A percentile compares a stretch with the other conserved stretches of the same genome.
Conservation (phyloP, 2,329 filamentous ascomycete genomes). For the Trichoderma citrinoviride region DNA sequence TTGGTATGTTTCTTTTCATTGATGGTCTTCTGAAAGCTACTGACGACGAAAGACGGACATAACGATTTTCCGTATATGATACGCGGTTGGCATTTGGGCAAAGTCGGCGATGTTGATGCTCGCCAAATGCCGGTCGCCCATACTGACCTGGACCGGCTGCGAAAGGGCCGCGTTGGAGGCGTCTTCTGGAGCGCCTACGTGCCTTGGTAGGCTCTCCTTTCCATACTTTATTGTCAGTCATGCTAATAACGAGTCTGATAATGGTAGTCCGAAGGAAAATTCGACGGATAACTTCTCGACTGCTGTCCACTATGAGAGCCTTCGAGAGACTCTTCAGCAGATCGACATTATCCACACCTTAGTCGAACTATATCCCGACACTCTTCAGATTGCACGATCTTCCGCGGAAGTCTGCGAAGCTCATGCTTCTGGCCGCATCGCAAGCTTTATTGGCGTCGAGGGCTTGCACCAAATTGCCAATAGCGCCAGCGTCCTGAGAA, state of each 20-base stretch:
- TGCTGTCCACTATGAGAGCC: neutral
- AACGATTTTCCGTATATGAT: constrained; percentile 77
- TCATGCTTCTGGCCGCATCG: constrained; percentile 57
- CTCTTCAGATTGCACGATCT: constrained; percentile 61
- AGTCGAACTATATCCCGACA: constrained; percentile 56
- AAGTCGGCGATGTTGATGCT: constrained; percentile 69
- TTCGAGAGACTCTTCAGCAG: constrained; percentile 63
- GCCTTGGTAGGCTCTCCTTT: constrained; percentile 57
- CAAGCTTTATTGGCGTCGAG: constrained; percentile 73
- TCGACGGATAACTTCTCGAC: neutral
- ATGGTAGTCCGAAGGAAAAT: neutral
- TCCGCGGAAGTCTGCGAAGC: constrained; percentile 57
- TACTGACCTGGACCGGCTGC: constrained; percentile 66
- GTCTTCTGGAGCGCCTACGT: constrained; percentile 84
- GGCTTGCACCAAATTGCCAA: constrained; percentile 88
- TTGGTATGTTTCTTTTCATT: neutral
- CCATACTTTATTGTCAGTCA: too few relatives aligned
- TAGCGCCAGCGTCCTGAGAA: constrained; percentile 66
- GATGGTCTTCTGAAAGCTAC: fast-evolving
- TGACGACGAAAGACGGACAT: constrained; percentile 64
- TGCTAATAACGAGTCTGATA: fast-evolving
- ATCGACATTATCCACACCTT: constrained; percentile 66
- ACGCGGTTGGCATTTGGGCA: constrained; percentile 48
- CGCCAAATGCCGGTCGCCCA: constrained; percentile 61
- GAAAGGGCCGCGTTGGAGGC: constrained; percentile 66